Evolutionary conservation across 2,329 filamentous ascomycete species (phyloP).

Genomic region (Corynespora cassiicola): DNA sequence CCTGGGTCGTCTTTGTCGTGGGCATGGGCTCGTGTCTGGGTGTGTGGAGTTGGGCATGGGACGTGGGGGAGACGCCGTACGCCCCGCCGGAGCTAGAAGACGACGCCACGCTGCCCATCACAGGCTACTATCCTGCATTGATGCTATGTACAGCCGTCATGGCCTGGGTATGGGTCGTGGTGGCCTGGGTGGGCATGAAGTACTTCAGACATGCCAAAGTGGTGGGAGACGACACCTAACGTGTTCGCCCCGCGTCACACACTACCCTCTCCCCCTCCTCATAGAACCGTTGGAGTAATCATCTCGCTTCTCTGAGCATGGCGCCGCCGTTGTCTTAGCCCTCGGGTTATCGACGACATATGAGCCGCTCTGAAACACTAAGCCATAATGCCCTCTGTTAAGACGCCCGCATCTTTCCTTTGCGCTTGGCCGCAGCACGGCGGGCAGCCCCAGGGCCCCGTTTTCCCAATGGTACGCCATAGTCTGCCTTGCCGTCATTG

Average conservation of each 20-base stretch:
- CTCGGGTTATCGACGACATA: slow-evolving; percentile 31
- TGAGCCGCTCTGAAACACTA: slow-evolving; percentile 41
- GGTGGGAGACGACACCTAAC: slow-evolving; percentile 61
- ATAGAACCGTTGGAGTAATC: no score
- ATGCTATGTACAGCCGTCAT: slow-evolving; percentile 94
- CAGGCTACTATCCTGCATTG: slow-evolving; percentile 94
- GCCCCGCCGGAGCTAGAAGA: slow-evolving; percentile 94
- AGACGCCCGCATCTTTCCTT: slow-evolving; percentile 8
- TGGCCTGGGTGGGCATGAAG: slow-evolving; percentile 99
- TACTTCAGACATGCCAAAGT: slow-evolving; percentile 99
- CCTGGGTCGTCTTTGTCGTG: slow-evolving; percentile 94
- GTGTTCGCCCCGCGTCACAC: no score
- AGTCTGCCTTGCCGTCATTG: slow-evolving; percentile 5
- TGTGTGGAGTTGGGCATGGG: slow-evolving; percentile 99
- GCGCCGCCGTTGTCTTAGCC: slow-evolving; percentile 26
- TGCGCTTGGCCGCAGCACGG: slow-evolving; percentile 5
- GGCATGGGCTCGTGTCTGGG: slow-evolving; percentile 96
- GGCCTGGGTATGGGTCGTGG: slow-evolving; percentile 98
- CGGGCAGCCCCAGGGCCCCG: slow-evolving; percentile 4
- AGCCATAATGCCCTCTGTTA: slow-evolving; percentile 29
- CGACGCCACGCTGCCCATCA: slow-evolving; percentile 91
- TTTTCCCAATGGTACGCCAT: slow-evolving; percentile 6
- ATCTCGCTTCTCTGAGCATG: no score
- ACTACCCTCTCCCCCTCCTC: no score
- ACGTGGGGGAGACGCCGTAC: slow-evolving; percentile 94